These are phyloP conservation scores for Barnettozyma californica DNA, from an alignment of 805 yeast species.

Conservation along the genomic window DNA sequence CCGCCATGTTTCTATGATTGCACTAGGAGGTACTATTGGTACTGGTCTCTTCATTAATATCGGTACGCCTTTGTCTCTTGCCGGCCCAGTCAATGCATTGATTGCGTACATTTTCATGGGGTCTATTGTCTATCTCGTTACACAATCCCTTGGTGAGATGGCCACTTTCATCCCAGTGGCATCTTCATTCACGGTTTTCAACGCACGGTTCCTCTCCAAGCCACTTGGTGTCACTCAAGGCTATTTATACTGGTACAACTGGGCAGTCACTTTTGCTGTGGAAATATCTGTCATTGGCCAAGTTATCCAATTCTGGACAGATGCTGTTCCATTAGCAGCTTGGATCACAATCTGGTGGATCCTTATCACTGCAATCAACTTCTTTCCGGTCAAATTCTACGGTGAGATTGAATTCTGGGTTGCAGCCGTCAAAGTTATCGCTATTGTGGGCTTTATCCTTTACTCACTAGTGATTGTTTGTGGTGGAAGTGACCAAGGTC, in stretches of 20 bases:
- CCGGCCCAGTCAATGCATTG: slow-evolving; percentile 68
- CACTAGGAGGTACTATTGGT: slow-evolving; percentile 77
- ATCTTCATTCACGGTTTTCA: slow-evolving; percentile 62
- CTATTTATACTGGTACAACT: slow-evolving; percentile 71
- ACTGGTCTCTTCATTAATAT: slow-evolving; percentile 72
- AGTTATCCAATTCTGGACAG: slow-evolving; percentile 59
- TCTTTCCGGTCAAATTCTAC: slow-evolving; percentile 63
- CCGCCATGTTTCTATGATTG: slow-evolving; percentile 70
- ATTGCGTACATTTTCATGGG: slow-evolving; percentile 66
- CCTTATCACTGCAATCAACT: slow-evolving; percentile 45
- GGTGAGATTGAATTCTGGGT: slow-evolving; percentile 79
- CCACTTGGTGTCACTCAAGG: slow-evolving; percentile 70
- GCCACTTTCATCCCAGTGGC: slow-evolving; percentile 70
- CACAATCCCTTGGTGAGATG: slow-evolving; percentile 76
- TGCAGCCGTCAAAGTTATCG: slow-evolving; percentile 59
- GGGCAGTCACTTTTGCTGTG: slow-evolving; percentile 73
- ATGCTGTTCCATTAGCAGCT: slow-evolving; percentile 62
- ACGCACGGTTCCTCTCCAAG: slow-evolving; percentile 64
- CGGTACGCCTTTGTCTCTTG: slow-evolving; percentile 44
- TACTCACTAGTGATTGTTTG: slow-evolving; percentile 68
- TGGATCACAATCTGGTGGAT: slow-evolving; percentile 69
- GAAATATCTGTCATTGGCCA: slow-evolving; percentile 72
- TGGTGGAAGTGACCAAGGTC: slow-evolving; percentile 66
- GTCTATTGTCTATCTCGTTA: slow-evolving; percentile 55
- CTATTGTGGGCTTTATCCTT: slow-evolving; percentile 65